Conservation (phyloP, 352 stramenopile species). For the Elongisporangium anandrum region DNA sequence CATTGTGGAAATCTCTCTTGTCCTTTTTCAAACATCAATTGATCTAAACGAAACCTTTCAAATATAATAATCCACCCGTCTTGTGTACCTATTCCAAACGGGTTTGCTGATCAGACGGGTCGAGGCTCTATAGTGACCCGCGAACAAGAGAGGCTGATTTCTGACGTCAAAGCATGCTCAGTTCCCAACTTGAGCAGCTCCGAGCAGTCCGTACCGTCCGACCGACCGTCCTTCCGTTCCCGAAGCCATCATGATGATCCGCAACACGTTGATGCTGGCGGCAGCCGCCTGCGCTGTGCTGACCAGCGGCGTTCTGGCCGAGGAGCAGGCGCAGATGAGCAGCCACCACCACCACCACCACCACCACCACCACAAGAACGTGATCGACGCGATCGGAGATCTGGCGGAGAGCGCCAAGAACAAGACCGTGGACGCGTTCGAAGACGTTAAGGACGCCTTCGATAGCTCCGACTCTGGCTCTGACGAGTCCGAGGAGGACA, state of each 20-base stretch:
- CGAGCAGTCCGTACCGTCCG: not conserved
- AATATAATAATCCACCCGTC: not conserved
- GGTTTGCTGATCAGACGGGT: not conserved
- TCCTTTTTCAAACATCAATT: not conserved
- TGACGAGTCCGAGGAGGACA: constrained; percentile 18
- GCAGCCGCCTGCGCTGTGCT: not conserved
- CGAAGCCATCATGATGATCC: not conserved
- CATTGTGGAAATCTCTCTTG: not conserved
- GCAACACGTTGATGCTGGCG: not conserved
- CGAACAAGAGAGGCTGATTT: not conserved
- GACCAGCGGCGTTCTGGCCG: not conserved
- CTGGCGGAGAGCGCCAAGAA: constrained; percentile 9
- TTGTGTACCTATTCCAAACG: not conserved
- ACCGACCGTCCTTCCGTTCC: not conserved
- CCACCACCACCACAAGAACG: constrained; percentile 4
- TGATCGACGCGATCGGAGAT: not conserved
- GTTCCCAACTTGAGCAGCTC: not conserved
- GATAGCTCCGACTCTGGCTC: constrained; percentile 12
- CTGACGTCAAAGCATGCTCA: not conserved
- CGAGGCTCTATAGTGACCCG: not conserved
- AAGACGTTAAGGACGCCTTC: constrained; percentile 18
- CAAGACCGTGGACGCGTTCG: constrained; percentile 11
- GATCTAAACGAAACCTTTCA: not conserved
- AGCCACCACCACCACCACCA: constrained; percentile 4
- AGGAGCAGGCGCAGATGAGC: not conserved